These are phyloP conservation scores for Serendipita vermifera DNA, from an alignment of 768 basidiomycete species.

Conservation along the genomic window DNA sequence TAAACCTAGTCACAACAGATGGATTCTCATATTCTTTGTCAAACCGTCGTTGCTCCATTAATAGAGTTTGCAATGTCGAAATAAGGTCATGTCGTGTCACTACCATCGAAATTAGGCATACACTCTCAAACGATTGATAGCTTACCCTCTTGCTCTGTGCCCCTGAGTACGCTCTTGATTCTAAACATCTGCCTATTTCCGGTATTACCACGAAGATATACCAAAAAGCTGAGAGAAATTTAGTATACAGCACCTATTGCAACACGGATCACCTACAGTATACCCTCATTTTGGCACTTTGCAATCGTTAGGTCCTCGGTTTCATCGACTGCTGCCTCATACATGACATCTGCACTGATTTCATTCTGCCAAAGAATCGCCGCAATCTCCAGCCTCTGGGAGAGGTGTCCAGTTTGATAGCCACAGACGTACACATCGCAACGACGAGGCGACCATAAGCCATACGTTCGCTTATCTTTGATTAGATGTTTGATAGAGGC, in stretches of 20 bases:
- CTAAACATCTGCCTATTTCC: slow-evolving; percentile 60
- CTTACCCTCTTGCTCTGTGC: slow-evolving; percentile 62
- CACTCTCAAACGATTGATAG: not conserved
- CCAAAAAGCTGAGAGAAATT: slow-evolving; percentile 30
- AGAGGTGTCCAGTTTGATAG: slow-evolving; percentile 50
- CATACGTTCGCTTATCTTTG: slow-evolving; percentile 71
- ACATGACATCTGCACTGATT: slow-evolving; percentile 81
- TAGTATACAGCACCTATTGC: not conserved
- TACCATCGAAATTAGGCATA: slow-evolving; percentile 23
- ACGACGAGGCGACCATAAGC: slow-evolving; percentile 78
- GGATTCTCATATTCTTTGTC: slow-evolving; percentile 38
- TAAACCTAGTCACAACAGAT: slow-evolving; percentile 24
- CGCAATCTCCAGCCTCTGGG: slow-evolving; percentile 66
- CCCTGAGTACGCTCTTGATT: slow-evolving; percentile 69
- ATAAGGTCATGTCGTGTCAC: slow-evolving; percentile 58
- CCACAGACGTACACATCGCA: slow-evolving; percentile 65
- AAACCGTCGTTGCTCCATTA: slow-evolving; percentile 64
- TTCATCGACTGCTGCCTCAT: slow-evolving; percentile 56
- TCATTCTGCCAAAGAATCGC: slow-evolving; percentile 66
- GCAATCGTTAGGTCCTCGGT: slow-evolving; percentile 50
- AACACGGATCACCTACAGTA: slow-evolving; percentile 40
- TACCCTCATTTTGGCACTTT: slow-evolving; percentile 65
- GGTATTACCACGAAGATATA: slow-evolving; percentile 40
- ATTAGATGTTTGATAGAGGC: slow-evolving; percentile 51
- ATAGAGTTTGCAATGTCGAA: slow-evolving; percentile 60